phyloP scores from a whole-genome alignment of 345 rosid genomes.

The Microcos paniculata region DNA sequence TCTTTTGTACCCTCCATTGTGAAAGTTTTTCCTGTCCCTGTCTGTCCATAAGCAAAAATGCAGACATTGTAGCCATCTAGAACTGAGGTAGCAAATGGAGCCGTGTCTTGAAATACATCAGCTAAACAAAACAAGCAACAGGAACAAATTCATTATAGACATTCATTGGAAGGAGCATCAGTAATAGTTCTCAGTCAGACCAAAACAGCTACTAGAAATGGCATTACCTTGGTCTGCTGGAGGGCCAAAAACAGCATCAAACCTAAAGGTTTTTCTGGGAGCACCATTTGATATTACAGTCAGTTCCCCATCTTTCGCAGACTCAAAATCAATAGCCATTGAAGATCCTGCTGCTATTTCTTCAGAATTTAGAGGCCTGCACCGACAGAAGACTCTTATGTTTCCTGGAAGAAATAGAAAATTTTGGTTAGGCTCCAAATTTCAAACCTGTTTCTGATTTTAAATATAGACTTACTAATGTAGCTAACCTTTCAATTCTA shows the following conservation, averaged over 20 bases:
- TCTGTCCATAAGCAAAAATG: conserved; percentile 95
- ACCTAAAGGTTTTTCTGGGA: conserved; percentile 74
- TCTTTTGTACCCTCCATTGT: conserved; percentile 91
- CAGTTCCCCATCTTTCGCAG: conserved; percentile 85
- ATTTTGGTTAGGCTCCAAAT: conserved; percentile 23
- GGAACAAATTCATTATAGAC: neutral
- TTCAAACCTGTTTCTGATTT: conserved; percentile 8
- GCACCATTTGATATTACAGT: conserved; percentile 73
- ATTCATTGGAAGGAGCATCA: conserved; percentile 4
- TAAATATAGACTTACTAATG: neutral
- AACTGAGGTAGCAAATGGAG: conserved; percentile 83
- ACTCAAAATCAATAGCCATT: conserved; percentile 67
- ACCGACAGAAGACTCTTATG: conserved; percentile 93
- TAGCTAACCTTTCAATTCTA: conserved; percentile 84
- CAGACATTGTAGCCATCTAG: conserved; percentile 97
- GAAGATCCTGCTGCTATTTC: conserved; percentile 64
- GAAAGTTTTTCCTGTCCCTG: conserved; percentile 92
- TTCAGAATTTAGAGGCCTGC: conserved; percentile 77
- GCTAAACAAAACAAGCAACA: conserved; percentile 38
- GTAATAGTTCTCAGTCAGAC: neutral
- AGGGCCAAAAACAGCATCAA: conserved; percentile 90
- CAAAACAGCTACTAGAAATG: conserved; percentile 10
- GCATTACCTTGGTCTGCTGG: conserved; percentile 83
- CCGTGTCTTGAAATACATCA: conserved; percentile 87
- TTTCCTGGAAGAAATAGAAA: conserved; percentile 61